Percentiles rank a stretch among this genome's conserved stretches.
Evolutionary conservation across 768 basidiomycete species (phyloP).

Genomic region (Calocera cornea): DNA sequence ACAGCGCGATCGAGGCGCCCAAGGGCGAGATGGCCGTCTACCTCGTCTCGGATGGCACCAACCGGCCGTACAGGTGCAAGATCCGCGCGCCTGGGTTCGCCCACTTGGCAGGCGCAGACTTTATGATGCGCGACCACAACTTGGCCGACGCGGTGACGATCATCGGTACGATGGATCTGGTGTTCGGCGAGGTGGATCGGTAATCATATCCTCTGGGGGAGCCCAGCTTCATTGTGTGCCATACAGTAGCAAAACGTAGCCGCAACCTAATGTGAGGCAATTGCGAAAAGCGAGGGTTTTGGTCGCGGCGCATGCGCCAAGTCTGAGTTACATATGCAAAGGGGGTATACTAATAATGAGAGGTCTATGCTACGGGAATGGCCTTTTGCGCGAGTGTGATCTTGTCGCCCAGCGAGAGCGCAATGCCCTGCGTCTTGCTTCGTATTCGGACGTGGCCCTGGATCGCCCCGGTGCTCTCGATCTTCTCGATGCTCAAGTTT

Average conservation of each 20-base stretch:
- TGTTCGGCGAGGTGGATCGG: not conserved
- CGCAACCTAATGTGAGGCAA: not conserved
- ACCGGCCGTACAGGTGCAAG: slow-evolving; percentile 92
- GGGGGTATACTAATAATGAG: slow-evolving; percentile 1
- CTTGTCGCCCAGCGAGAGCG: slow-evolving; percentile 81
- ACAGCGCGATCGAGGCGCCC: slow-evolving; percentile 93
- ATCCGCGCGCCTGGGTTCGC: slow-evolving; percentile 96
- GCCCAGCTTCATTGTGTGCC: not conserved
- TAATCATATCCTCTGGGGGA: not conserved
- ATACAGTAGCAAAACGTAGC: slow-evolving; percentile 3
- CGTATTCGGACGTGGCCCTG: slow-evolving; percentile 91
- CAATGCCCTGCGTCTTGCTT: slow-evolving; percentile 96
- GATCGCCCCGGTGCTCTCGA: slow-evolving; percentile 59
- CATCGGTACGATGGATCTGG: slow-evolving; percentile 79
- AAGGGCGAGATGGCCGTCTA: slow-evolving; percentile 99
- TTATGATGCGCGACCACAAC: slow-evolving; percentile 93
- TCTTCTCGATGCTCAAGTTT: slow-evolving; percentile 83
- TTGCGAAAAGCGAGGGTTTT: not conserved
- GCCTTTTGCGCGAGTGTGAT: slow-evolving; percentile 40
- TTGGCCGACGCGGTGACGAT: slow-evolving; percentile 91
- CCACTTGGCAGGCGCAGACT: slow-evolving; percentile 89
- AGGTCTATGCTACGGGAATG: not conserved
- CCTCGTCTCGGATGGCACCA: slow-evolving; percentile 93
- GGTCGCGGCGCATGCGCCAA: not conserved
- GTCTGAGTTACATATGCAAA: slow-evolving; percentile 3